Conservation (phyloP, 164 flowering plant genomes). For the Vitis cinerea region DNA sequence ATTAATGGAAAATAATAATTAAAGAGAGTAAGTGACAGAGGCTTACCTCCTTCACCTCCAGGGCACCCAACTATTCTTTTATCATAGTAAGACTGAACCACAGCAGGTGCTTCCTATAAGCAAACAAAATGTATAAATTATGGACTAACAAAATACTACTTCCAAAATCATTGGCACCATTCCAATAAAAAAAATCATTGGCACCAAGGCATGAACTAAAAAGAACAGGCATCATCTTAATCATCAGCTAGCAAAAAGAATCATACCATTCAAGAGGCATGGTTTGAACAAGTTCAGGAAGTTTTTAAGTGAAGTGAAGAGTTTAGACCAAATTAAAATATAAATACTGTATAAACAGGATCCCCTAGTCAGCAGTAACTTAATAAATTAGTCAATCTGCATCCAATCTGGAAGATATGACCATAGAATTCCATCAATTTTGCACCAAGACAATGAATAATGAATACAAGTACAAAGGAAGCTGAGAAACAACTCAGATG, state of each 20-base stretch:
- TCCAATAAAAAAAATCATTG: neutral
- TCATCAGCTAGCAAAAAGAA: neutral
- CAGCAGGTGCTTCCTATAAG: constrained; percentile 66
- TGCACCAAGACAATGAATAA: too few species aligned
- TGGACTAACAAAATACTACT: neutral
- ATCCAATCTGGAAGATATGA: too few species aligned
- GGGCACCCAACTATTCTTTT: constrained; percentile 80
- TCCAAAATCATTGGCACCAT: neutral
- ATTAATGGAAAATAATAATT: neutral
- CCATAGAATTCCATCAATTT: too few species aligned
- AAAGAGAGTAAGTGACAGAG: neutral
- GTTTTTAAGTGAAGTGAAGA: too few species aligned
- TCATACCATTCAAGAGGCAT: neutral
- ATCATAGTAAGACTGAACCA: constrained; percentile 54
- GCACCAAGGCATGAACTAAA: neutral
- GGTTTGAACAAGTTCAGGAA: too few species aligned
- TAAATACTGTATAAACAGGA: too few species aligned
- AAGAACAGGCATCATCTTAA: neutral
- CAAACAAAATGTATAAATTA: neutral
- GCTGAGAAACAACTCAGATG: too few species aligned
- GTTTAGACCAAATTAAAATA: too few species aligned
- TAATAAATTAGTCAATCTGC: too few species aligned
- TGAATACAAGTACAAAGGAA: too few species aligned
- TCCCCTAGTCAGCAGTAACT: too few species aligned
- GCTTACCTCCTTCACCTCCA: constrained; percentile 72